These are phyloP conservation scores for Streptanthus diversifolius DNA, from an alignment of 345 rosid genomes.

Conservation along the genomic window DNA sequence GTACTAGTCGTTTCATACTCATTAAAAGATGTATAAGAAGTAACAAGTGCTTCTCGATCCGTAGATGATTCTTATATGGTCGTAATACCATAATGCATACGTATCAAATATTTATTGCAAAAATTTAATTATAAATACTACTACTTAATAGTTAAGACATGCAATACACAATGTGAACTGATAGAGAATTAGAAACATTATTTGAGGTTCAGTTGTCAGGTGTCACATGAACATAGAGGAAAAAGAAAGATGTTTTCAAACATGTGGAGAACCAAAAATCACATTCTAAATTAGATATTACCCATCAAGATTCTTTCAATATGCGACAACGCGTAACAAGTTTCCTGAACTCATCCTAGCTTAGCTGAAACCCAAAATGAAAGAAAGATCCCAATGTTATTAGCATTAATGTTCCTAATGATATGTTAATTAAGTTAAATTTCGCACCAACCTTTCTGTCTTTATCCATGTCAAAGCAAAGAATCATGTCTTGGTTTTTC, in stretches of 20 bases:
- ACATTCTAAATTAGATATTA: neutral
- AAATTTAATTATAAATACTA: no score
- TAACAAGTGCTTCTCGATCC: no score
- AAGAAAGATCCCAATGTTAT: neutral
- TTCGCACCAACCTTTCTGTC: conserved; percentile 62
- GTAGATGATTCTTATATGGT: no score
- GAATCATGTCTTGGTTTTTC: conserved; percentile 75
- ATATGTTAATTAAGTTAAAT: neutral
- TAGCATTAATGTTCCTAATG: neutral
- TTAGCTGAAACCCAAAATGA: conserved; percentile 45
- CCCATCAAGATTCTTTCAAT: conserved; percentile 34
- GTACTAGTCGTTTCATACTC: no score
- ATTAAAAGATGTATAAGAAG: no score
- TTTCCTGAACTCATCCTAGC: conserved; percentile 59
- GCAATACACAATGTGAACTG: neutral
- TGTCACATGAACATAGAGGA: neutral
- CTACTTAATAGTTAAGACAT: neutral
- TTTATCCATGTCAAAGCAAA: conserved; percentile 58
- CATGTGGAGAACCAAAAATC: neutral
- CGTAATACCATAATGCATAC: no score
- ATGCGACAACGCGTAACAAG: conserved; percentile 62
- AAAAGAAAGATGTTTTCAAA: neutral
- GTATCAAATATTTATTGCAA: no score
- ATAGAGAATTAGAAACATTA: neutral
- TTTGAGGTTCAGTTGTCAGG: neutral